Evolutionary conservation across 495 filamentous ascomycete genomes (phyloP), one percentile per base, ranked within the genome.

Genomic region (Aspergillus affinis): DNA sequence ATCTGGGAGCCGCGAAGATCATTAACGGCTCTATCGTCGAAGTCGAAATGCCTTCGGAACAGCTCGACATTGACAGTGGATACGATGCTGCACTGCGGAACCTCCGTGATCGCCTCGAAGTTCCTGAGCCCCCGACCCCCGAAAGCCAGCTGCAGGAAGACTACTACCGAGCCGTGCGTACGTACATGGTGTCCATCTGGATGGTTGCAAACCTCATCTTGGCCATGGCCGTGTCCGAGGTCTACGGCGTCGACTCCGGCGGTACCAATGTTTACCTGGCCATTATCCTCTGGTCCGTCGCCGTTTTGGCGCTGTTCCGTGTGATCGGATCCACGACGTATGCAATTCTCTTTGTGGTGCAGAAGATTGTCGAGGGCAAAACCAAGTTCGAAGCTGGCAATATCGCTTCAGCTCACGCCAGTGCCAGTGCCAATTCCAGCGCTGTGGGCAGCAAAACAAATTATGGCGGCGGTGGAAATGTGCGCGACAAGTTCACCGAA

Each of bases 111-210:
- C 82, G 95, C 27, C 80, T 98, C 63, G 91, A 96, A 65, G 94
- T 97, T 0, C 82, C 88, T 4, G 67, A 72, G 45, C 75, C 81
- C 0, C 70, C 75, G 0, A 58, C 86, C 20, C 84, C 83, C 45
- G 95, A 97, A 57, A 79, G 85, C 12, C 93, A 97, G 78, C 74
- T 89, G 72, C 93, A 98, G 72, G 92, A 98, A 72, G 95, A 99
- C 75, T 99, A 99, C 80, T 99, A 99, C 80, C 89, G 92, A 65
- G 91, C 90, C 49, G 95, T 99, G 48, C 87, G 95, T 45, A 98
- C 95, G 13, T 99, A 99, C 84, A 96, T 99, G 86, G 95, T 99
- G 0, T 87, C 93, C n/a, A 81, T 86, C 32, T 99, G 95, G 95
- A 91, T 99, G 87, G 76, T 94, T 6, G 84, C 87, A 50, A 99